phyloP scores from a whole-genome alignment of 2,329 filamentous ascomycete genomes.

The Ramichloridium luteum region DNA sequence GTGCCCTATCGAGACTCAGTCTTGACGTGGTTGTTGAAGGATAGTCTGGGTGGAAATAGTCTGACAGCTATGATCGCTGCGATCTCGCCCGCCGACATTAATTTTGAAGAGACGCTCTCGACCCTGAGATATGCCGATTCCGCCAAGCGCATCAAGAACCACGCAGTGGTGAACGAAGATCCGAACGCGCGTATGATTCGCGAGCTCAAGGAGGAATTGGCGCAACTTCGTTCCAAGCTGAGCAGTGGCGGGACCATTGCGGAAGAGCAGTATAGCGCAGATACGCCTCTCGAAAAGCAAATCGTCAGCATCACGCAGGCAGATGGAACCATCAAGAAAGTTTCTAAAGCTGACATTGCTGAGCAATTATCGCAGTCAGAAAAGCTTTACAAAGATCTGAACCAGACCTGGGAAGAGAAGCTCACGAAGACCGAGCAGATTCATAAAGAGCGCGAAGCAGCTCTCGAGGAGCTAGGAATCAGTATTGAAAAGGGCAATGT shows the following conservation, averaged over 20 bases:
- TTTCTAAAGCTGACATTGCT: constrained; percentile 95
- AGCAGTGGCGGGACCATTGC: constrained; percentile 34
- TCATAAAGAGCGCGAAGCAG: constrained; percentile 91
- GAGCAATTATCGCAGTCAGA: constrained; percentile 94
- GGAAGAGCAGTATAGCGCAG: constrained; percentile 81
- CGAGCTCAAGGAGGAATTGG: constrained; percentile 89
- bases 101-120: constrained; percentile 94
- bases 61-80: constrained; percentile 99
- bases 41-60: constrained; percentile 93
- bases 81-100: constrained; percentile 96
- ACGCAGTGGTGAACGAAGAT: constrained; percentile 97
- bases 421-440: constrained; percentile 89
- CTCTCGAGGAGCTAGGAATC: constrained; percentile 90
- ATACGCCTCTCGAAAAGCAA: constrained; percentile 86
- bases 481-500: constrained; percentile 98
- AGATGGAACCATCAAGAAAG: constrained; percentile 82
- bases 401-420: constrained; percentile 98
- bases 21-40: constrained; percentile 91
- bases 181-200: constrained; percentile 98
- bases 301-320: constrained; percentile 84
- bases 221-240: constrained; percentile 75
- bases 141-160: constrained; percentile 98
- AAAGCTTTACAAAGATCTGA: constrained; percentile 88
- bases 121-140: constrained; percentile 94
- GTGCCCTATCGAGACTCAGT: constrained; percentile 97